Percentiles rank a stretch among this genome's conserved stretches.
phyloP scores from a whole-genome alignment of 495 filamentous ascomycete genomes.

The Astrothelium macrocarpum region DNA sequence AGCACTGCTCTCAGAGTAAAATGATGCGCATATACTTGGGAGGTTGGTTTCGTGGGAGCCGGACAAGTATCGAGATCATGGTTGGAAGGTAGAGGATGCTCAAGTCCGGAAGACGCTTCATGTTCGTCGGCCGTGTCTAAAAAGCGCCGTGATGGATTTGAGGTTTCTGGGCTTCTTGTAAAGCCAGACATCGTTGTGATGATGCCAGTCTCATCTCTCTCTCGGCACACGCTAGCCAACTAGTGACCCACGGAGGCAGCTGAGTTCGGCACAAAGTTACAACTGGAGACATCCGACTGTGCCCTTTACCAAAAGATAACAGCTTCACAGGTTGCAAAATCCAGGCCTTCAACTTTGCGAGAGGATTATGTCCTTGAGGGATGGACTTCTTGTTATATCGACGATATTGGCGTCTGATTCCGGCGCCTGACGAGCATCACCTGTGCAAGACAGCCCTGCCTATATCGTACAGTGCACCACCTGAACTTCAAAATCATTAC shows the following conservation, averaged over 20 bases:
- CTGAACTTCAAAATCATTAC: too few relatives aligned
- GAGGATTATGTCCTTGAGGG: background rate
- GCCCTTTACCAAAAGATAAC: too few relatives aligned
- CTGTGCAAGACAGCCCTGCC: background rate
- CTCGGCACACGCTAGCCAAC: too few relatives aligned
- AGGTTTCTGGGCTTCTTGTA: background rate
- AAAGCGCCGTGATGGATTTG: background rate
- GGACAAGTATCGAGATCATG: background rate
- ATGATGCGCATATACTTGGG: constrained; percentile 27
- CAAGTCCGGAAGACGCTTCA: background rate
- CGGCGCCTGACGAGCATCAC: background rate
- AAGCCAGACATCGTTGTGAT: background rate
- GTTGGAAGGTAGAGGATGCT: background rate
- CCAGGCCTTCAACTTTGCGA: background rate
- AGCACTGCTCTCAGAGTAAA: constrained; percentile 73
- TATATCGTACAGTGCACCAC: background rate
- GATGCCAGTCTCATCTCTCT: too few relatives aligned
- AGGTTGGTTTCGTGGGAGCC: background rate
- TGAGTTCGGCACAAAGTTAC: too few relatives aligned
- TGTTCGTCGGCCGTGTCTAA: background rate
- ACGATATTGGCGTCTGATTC: too few relatives aligned
- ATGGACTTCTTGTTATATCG: too few relatives aligned
- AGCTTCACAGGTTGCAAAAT: too few relatives aligned
- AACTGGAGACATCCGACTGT: too few relatives aligned
- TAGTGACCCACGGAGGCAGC: background rate